Base-by-base conservation (phyloP, 2,329 filamentous ascomycete genomes). In the Parastagonospora avenae region DNA sequence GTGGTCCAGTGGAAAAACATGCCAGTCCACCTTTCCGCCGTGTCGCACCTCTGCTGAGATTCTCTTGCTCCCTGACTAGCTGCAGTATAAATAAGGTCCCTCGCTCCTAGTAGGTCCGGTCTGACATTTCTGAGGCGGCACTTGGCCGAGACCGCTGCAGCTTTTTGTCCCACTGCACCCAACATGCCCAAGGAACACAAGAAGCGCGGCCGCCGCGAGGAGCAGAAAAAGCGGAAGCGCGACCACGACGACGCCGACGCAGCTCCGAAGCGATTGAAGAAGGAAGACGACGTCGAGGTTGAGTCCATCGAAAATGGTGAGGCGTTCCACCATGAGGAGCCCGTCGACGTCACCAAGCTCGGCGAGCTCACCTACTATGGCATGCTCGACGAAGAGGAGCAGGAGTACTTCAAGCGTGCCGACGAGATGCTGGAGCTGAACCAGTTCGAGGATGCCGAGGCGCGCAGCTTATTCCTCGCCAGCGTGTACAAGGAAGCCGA, bases 351-450 rank as follows among this genome's bases (percentile, higher is more conserved):
- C 57, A 67, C 68, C 32, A 69, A 66, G 31, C 69, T 65, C 2
- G 75, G 74, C 8, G 89, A 91, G 52, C 84, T 80, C 62, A 86
- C 90, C 49, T 99, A 96, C 78, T 97, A 95, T 66, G 94, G 94
- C 58, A 87, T 97, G 80, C 86, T 99, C 24, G 89, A 91, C 64
- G 88, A 95, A 47, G 85, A 95, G 60, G 94, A 99, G 78, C 91
- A 96, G 70, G 92, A 97, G 74, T 97, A 97, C 74, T 99, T 97
- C 75, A 88, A 90, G 60, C 86, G 86, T 41, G 92, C 92, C 46
- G 92, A 95, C 77, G 89, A 95, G 72, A 82, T 95, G 76, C 86
- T 99, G 52, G 92, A 96, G 73, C 76, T 91, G 61, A 94, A 97
- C 76, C 86, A 93, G 71, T 97, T 97, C 71, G 85, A 84, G 35